A percentile compares a stretch with the other conserved stretches of the same genome.
Conservation (phyloP, 306 rosid species). For the Lathyrus tuberosus region DNA sequence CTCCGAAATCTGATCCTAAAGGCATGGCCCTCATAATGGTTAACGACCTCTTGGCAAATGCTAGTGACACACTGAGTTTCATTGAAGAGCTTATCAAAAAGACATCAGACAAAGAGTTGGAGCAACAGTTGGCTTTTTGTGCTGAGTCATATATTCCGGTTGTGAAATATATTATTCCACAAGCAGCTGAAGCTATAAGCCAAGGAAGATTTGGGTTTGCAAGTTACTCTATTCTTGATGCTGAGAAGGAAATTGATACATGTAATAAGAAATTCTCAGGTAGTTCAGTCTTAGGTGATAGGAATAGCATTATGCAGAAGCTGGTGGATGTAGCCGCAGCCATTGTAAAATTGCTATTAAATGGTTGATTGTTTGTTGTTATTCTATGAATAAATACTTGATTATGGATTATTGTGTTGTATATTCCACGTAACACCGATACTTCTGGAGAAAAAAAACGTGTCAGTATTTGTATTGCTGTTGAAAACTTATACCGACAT, state of each 20-base stretch:
- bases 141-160: constrained; percentile 79
- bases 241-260: constrained; percentile 60
- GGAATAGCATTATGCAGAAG: constrained; percentile 55
- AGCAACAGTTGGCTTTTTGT: constrained; percentile 70
- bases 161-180: constrained; percentile 76
- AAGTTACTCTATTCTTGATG: constrained; percentile 66
- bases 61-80: constrained; percentile 45
- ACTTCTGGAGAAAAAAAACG: too few relatives aligned
- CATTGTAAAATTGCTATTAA: constrained; percentile 51
- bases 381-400: not conserved
- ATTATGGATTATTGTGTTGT: too few relatives aligned
- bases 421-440: too few relatives aligned
- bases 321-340: constrained; percentile 67
- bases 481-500: too few relatives aligned
- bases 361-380: constrained; percentile 41
- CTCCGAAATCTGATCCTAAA: constrained; percentile 50
- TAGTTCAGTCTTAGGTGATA: constrained; percentile 53
- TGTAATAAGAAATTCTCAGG: constrained; percentile 68
- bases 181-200: constrained; percentile 70
- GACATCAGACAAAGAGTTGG: constrained; percentile 48
- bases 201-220: constrained; percentile 72
- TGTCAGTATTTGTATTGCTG: too few relatives aligned
- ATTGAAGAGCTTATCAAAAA: constrained; percentile 53
- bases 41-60: constrained; percentile 43
- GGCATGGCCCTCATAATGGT: constrained; percentile 58